These are phyloP conservation scores for Orbilia brochopaga DNA, from an alignment of 2,329 filamentous ascomycete genomes.

Conservation along the genomic window DNA sequence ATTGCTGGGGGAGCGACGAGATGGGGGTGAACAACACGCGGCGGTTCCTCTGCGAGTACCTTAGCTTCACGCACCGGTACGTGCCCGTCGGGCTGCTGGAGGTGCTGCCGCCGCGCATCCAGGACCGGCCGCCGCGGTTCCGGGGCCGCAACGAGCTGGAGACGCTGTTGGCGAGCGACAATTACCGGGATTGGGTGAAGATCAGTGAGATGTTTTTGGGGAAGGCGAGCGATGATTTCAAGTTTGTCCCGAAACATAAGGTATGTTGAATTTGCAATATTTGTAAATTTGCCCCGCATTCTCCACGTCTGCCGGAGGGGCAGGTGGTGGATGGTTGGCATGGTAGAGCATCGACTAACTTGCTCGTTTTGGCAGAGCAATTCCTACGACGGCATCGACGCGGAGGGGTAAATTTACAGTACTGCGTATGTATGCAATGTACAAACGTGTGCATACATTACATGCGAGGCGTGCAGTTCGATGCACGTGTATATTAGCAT, in stretches of 20 bases:
- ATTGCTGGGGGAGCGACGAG: conserved; percentile 95
- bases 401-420: conserved; percentile 29
- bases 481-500: too few relatives aligned
- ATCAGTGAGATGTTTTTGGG: conserved; percentile 99
- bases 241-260: conserved; percentile 97
- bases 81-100: conserved; percentile 88
- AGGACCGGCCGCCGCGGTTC: conserved; percentile 86
- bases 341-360: too few relatives aligned
- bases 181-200: conserved; percentile 98
- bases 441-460: not conserved
- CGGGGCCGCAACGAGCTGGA: conserved; percentile 86
- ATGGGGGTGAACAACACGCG: conserved; percentile 88
- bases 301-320: too few relatives aligned
- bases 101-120: conserved; percentile 82
- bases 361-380: conserved; percentile 36
- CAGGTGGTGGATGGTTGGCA: too few relatives aligned
- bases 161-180: conserved; percentile 85
- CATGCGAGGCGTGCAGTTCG: too few relatives aligned
- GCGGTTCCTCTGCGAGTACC: conserved; percentile 90
- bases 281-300: too few relatives aligned
- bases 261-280: too few relatives aligned
- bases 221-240: conserved; percentile 85
- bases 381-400: conserved; percentile 47
- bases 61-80: conserved; percentile 92
- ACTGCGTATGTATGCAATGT: not conserved